A percentile compares a stretch with the other conserved stretches of the same genome.
Evolutionary conservation across 2,329 filamentous ascomycete genomes (phyloP).

Genomic region (Neonectria sp.): DNA sequence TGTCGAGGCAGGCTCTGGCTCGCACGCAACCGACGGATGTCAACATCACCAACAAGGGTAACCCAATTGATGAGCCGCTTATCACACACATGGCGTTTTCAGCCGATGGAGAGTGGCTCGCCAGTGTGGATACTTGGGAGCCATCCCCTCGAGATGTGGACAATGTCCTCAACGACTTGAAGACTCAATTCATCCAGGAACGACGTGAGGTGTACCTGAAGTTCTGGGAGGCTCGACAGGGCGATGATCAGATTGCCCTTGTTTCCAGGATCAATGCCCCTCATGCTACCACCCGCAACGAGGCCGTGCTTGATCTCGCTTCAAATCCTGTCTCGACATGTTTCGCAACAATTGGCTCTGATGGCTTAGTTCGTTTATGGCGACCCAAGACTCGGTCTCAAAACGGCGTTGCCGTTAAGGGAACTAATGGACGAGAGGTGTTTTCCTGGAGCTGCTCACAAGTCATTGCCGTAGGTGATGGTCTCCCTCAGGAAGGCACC

Average conservation of each 20-base stretch:
- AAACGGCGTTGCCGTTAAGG: slow-evolving; percentile 76
- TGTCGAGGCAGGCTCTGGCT: slow-evolving; percentile 90
- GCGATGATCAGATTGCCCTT: slow-evolving; percentile 76
- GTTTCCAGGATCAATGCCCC: slow-evolving; percentile 88
- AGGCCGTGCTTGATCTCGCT: slow-evolving; percentile 79
- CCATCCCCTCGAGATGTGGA: slow-evolving; percentile 79
- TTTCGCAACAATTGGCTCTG: slow-evolving; percentile 89
- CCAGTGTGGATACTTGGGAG: slow-evolving; percentile 92
- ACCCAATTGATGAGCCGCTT: slow-evolving; percentile 82
- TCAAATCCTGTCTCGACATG: slow-evolving; percentile 77
- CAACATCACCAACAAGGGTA: slow-evolving; percentile 80
- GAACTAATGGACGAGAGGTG: slow-evolving; percentile 69
- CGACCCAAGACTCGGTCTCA: slow-evolving; percentile 78
- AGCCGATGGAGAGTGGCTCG: slow-evolving; percentile 88
- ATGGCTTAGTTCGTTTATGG: slow-evolving; percentile 87
- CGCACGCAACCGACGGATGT: slow-evolving; percentile 89
- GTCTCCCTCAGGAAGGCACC: slow-evolving; percentile 60
- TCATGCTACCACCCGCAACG: slow-evolving; percentile 72
- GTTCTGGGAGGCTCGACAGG: slow-evolving; percentile 83
- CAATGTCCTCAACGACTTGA: slow-evolving; percentile 54
- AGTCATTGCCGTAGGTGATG: slow-evolving; percentile 68
- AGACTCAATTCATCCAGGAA: slow-evolving; percentile 64
- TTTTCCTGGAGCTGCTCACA: slow-evolving; percentile 83
- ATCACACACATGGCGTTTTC: slow-evolving; percentile 84
- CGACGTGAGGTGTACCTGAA: slow-evolving; percentile 86